Percentiles rank a stretch among this genome's conserved stretches.
Conservation (phyloP, 768 basidiomycete genomes). For the Naganishia friedmannii region DNA sequence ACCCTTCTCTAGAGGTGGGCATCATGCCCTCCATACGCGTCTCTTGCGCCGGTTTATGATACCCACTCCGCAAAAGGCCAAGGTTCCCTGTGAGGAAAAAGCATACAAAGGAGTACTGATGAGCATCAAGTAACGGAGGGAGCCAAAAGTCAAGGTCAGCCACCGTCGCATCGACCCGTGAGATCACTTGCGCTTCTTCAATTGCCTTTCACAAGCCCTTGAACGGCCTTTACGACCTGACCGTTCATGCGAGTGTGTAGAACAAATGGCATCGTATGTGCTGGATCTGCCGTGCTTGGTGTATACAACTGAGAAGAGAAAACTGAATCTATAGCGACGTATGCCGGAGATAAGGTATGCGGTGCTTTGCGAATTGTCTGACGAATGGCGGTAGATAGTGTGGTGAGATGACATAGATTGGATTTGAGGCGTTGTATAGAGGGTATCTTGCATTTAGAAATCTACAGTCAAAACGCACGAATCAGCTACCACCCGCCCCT, state of each 20-base stretch:
- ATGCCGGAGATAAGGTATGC: neutral
- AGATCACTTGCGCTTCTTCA: neutral
- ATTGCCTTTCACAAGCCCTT: neutral
- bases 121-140: neutral
- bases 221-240: neutral
- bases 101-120: neutral
- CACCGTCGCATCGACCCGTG: too few relatives aligned
- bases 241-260: neutral
- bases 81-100: neutral
- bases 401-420: too few relatives aligned
- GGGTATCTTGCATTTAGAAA: too few relatives aligned
- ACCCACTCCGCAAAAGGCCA: neutral
- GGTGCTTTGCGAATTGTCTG: too few relatives aligned
- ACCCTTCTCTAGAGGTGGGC: neutral
- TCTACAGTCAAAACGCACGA: neutral
- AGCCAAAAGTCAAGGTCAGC: too few relatives aligned
- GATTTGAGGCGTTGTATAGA: too few relatives aligned
- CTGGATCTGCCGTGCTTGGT: neutral
- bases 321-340: conserved; percentile 1
- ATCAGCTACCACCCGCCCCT: neutral
- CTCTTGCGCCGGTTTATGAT: neutral
- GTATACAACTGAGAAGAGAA: neutral
- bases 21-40: neutral
- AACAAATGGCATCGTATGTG: neutral
- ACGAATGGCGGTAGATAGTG: too few relatives aligned